Evolutionary conservation across 305 asterid species (phyloP), one percentile per base, ranked within the genome.

Genomic region (Solanum hybrid): DNA sequence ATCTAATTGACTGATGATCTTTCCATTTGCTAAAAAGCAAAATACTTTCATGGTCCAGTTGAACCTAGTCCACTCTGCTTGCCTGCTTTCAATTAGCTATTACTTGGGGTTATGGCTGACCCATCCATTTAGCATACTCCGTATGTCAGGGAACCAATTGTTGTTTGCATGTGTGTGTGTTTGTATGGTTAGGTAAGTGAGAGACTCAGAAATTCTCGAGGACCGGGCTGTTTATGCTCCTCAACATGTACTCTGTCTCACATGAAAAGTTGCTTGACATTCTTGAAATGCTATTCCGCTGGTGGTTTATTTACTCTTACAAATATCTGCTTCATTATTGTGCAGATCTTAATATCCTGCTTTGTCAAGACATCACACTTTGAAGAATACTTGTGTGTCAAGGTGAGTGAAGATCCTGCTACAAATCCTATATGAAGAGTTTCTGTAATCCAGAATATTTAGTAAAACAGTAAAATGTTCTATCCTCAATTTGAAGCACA

Each of bases 311-410:
- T 20, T 11, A 56, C 76, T 85, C 76, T 46, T 82, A 2, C 4
- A 85, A 13, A 32, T 85, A 89, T 91, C 51, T 17, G 72, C 89
- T 90, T 86, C 89, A 40, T 86, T 75, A 78, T 89, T 64, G 12
- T 89, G 91, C 99, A 97, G 99, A 96, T 97, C 46, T 40, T 97
- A 93, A 91, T 97, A 60, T 97, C 99, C 88, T 97, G 99, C 95
- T 97, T 97, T 66, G 99, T 97, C 96, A 97, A 97, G 97, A 97
- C 99, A 73, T 95, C 99, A 34, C 99, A 92, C 91, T 94, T 93
- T 87, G 98, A 96, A 93, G 99, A 97, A 89, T 97, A 97, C 89
- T 92, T 96, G 76, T 97, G 99, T 86, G 99, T 97, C 88, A 96
- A 97, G 99, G 99, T 96, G 89, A 92, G 93, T 86, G 78, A 88